Conservation (phyloP, 2,329 filamentous ascomycete genomes). For the Fusarium incarnatum region DNA sequence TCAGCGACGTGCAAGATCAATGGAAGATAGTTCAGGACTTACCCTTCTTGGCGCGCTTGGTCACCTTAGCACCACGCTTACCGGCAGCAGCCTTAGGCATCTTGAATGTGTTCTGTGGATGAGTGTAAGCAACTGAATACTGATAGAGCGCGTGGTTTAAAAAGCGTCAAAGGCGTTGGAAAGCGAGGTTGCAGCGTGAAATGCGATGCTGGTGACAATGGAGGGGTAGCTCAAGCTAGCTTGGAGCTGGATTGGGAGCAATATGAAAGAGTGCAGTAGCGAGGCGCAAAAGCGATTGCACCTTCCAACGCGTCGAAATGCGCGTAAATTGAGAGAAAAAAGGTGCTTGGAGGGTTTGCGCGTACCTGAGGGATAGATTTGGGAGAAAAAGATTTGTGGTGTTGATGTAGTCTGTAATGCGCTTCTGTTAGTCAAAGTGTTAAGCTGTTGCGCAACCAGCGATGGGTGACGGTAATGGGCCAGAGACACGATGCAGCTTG, state of each 20-base stretch:
- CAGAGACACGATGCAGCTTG: slow-evolving; percentile 31
- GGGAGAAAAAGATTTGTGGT: slow-evolving; percentile 22
- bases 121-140: slow-evolving; percentile 40
- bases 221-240: slow-evolving; percentile 45
- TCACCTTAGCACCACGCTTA: slow-evolving; percentile 67
- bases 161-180: background rate
- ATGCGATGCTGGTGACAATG: slow-evolving; percentile 20
- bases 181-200: background rate
- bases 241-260: slow-evolving; percentile 28
- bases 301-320: slow-evolving; percentile 32
- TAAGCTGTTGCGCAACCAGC: slow-evolving; percentile 29
- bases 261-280: slow-evolving; percentile 20
- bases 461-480: slow-evolving; percentile 36
- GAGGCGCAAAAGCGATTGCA: slow-evolving; percentile 50
- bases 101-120: slow-evolving; percentile 52
- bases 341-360: slow-evolving; percentile 15
- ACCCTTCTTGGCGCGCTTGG: slow-evolving; percentile 69
- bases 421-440: slow-evolving; percentile 46
- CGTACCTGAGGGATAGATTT: slow-evolving; percentile 43
- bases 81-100: slow-evolving; percentile 68
- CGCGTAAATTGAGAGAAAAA: slow-evolving; percentile 29
- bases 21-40: slow-evolving; percentile 46
- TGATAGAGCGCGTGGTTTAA: background rate
- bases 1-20: slow-evolving; percentile 3
- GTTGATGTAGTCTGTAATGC: slow-evolving; percentile 47